phyloP scores from a whole-genome alignment of 2,329 filamentous ascomycete species.

The Penicillium sp. region DNA sequence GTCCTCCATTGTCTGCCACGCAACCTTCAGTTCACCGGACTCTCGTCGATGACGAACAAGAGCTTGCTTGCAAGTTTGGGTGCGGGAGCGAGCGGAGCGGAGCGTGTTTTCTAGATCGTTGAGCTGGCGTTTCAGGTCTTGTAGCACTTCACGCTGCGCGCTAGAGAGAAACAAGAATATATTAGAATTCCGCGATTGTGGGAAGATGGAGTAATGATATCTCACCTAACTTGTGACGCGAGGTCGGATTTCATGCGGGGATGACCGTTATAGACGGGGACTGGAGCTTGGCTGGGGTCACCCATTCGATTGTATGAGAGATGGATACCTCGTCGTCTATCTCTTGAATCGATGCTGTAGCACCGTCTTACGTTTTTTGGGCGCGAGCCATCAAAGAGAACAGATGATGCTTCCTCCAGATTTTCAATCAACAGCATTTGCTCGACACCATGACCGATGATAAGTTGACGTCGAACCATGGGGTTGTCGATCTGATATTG shows the following conservation, averaged over 20 bases:
- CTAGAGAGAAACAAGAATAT: conserved; percentile 26
- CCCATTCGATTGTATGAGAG: conserved; percentile 57
- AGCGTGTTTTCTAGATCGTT: conserved; percentile 56
- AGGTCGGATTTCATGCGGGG: conserved; percentile 82
- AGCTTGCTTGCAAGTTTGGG: conserved; percentile 55
- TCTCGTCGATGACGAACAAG: conserved; percentile 55
- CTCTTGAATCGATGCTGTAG: conserved; percentile 65
- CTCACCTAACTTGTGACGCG: conserved; percentile 65
- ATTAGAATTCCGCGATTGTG: neutral
- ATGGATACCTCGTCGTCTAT: conserved; percentile 65
- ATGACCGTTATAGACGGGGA: conserved; percentile 56
- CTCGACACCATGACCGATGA: conserved; percentile 82
- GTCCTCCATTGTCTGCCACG: conserved; percentile 65
- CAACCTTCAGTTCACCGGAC: conserved; percentile 56
- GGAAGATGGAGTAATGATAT: neutral
- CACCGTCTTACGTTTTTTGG: conserved; percentile 74
- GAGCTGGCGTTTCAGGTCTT: conserved; percentile 61
- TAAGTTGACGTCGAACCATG: conserved; percentile 75
- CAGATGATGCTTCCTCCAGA: conserved; percentile 66
- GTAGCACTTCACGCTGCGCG: conserved; percentile 52
- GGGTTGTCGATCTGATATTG: conserved; percentile 71
- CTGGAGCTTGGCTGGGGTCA: conserved; percentile 56
- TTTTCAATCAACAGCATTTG: conserved; percentile 78
- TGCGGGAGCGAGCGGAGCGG: conserved; percentile 52
- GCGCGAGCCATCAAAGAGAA: conserved; percentile 68